These are phyloP conservation scores for Neurospora sp. DNA, from an alignment of 495 filamentous ascomycete genomes.

Conservation along the genomic window DNA sequence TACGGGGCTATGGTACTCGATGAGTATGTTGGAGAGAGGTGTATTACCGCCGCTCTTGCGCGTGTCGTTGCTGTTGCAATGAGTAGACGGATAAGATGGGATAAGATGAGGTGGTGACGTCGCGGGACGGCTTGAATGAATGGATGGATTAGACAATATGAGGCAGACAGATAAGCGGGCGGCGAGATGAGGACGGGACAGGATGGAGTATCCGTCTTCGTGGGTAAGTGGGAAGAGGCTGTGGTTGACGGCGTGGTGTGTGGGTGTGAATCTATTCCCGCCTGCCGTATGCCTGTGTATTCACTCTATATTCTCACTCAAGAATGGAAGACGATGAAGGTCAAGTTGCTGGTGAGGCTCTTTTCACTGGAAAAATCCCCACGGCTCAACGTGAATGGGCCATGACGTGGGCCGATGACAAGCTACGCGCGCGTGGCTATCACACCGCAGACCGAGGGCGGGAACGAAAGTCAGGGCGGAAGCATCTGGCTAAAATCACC, in stretches of 20 bases:
- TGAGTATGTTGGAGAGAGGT: background rate
- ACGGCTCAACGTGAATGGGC: background rate
- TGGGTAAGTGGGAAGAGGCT: background rate
- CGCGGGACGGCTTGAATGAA: background rate
- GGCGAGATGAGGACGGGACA: background rate
- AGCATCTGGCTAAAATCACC: background rate
- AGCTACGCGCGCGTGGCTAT: background rate
- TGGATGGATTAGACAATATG: background rate
- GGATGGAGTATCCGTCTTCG: background rate
- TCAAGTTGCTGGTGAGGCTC: background rate
- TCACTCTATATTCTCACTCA: background rate
- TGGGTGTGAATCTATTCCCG: background rate
- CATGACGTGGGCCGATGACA: background rate
- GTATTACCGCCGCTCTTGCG: background rate
- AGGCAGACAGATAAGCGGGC: background rate
- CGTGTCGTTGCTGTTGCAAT: background rate
- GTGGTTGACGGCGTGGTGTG: background rate
- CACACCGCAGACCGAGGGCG: background rate
- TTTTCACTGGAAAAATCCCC: background rate
- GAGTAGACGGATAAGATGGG: background rate
- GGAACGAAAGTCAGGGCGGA: background rate
- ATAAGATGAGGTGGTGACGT: background rate
- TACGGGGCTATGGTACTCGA: background rate
- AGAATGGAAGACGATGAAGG: background rate
- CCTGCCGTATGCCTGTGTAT: background rate